Conservation (phyloP, 306 rosid genomes). For the Quercus glauca region DNA sequence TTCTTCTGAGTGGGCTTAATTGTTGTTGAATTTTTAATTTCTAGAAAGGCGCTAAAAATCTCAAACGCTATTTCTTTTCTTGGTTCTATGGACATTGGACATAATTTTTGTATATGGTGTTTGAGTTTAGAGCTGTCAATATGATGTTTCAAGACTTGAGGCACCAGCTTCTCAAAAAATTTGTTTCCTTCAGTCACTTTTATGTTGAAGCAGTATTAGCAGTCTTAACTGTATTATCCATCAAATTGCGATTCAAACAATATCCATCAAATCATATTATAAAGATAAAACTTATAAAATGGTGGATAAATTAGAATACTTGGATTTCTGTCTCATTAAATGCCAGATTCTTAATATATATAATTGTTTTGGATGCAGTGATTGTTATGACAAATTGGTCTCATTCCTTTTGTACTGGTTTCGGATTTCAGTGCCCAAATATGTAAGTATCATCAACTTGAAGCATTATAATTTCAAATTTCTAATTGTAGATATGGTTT, state of each 20-base stretch:
- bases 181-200: neutral
- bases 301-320: neutral
- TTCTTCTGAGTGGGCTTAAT: too few species aligned
- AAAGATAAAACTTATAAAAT: neutral
- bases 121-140: neutral
- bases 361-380: constrained; percentile 46
- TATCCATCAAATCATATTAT: neutral
- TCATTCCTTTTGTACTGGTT: constrained; percentile 88
- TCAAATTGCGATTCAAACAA: neutral
- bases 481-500: neutral
- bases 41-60: too few species aligned
- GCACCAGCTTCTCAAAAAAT: neutral
- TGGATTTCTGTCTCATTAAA: neutral
- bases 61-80: neutral
- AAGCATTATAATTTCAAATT: neutral
- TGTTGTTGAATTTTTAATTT: too few species aligned
- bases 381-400: constrained; percentile 72
- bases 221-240: too few species aligned
- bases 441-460: constrained; percentile 46
- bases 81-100: neutral
- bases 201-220: neutral
- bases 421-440: constrained; percentile 63
- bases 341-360: constrained; percentile 6
- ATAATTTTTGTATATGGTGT: neutral
- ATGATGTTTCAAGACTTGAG: neutral